These are phyloP conservation scores for Chlamydomonas asymmetrica DNA, from an alignment of 139 green algal genomes.

Conservation along the genomic window DNA sequence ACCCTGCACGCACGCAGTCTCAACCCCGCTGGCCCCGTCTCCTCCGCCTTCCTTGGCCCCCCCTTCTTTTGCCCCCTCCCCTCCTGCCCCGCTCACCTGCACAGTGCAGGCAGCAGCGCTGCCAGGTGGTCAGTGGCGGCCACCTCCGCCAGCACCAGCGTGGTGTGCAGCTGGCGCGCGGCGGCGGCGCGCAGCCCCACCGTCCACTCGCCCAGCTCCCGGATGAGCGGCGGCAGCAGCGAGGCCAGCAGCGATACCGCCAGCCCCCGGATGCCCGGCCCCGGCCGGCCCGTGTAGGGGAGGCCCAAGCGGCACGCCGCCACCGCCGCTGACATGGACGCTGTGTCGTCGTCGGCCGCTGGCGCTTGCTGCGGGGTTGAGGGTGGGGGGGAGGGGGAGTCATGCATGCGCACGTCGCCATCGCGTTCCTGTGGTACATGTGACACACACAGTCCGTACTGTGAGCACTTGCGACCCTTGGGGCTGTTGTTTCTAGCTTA, in stretches of 20 bases:
- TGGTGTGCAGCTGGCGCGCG: conserved; percentile 48
- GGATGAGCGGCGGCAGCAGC: conserved; percentile 58
- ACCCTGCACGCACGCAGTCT: no score
- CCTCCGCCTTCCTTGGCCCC: no score
- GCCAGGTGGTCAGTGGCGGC: conserved; percentile 43
- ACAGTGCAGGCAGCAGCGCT: conserved; percentile 53
- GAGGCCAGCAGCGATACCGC: conserved; percentile 42
- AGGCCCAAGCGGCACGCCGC: conserved; percentile 26
- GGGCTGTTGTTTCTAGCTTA: no score
- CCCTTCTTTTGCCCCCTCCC: no score
- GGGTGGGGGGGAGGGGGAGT: neutral
- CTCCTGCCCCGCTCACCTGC: conserved; percentile 8
- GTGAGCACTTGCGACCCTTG: no score
- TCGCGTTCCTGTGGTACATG: no score
- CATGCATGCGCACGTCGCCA: neutral
- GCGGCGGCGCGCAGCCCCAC: conserved; percentile 43
- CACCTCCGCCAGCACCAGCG: conserved; percentile 49
- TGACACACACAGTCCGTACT: no score
- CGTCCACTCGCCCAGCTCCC: conserved; percentile 56
- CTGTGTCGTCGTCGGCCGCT: neutral
- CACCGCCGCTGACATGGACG: conserved; percentile 1
- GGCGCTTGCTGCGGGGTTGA: neutral
- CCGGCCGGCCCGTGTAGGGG: conserved; percentile 36
- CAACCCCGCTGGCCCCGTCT: no score
- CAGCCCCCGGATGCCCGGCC: conserved; percentile 38